phyloP scores from a whole-genome alignment of 2,329 filamentous ascomycete species.

The Leptographium radiaticola region DNA sequence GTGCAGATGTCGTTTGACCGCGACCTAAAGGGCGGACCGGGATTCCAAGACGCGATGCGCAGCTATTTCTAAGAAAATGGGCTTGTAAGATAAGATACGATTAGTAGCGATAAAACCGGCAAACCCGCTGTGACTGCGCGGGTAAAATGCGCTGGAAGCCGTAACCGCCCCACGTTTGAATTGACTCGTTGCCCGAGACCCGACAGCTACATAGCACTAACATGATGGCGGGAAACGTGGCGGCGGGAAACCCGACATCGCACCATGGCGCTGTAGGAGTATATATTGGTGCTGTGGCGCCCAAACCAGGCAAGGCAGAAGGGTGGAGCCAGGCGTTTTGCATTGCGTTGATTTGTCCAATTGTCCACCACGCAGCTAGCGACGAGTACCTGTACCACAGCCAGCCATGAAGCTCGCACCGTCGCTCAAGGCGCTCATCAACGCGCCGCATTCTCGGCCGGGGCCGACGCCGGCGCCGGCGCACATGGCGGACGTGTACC shows the following conservation, averaged over 20 bases:
- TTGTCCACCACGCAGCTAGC: not conserved
- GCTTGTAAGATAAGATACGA: not conserved
- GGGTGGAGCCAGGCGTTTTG: too few relatives aligned
- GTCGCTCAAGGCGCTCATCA: conserved; percentile 60
- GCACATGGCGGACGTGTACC: conserved; percentile 51
- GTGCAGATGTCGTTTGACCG: conserved; percentile 72
- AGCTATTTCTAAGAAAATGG: conserved; percentile 47
- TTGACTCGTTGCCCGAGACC: too few relatives aligned
- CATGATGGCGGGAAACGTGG: too few relatives aligned
- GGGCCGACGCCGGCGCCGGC: conserved; percentile 51
- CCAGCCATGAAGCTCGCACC: conserved; percentile 57
- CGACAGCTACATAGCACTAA: too few relatives aligned
- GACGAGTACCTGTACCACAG: not conserved
- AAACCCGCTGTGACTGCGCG: too few relatives aligned
- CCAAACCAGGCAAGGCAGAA: too few relatives aligned
- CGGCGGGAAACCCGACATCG: too few relatives aligned
- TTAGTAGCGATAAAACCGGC: too few relatives aligned
- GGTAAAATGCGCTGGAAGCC: not conserved
- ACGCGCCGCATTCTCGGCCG: conserved; percentile 52
- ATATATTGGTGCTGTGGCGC: too few relatives aligned
- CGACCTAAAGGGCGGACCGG: conserved; percentile 68
- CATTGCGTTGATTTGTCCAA: not conserved
- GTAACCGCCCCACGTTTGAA: not conserved
- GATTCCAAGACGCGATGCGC: conserved; percentile 74
- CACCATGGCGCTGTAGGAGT: too few relatives aligned